phyloP scores from a whole-genome alignment of 352 stramenopile genomes.

The Blastocystis sp. region DNA sequence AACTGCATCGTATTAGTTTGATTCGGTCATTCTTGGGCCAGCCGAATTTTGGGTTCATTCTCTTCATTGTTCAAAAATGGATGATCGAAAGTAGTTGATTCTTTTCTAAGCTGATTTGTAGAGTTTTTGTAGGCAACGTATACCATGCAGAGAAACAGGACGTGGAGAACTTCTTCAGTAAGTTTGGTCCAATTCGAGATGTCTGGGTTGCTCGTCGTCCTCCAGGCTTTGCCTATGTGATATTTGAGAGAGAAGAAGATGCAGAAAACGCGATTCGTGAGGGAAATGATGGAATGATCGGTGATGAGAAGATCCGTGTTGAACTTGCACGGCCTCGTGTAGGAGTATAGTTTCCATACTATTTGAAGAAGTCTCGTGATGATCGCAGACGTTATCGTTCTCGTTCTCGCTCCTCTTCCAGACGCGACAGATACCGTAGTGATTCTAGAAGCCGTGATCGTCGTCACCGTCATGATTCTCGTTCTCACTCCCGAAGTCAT shows the following conservation, averaged over 20 bases:
- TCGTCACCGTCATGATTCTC: neutral
- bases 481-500: neutral
- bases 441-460: neutral
- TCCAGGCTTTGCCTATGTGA: conserved; percentile 71
- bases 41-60: neutral
- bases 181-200: conserved; percentile 69
- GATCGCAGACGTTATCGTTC: neutral
- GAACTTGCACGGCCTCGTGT: conserved; percentile 1
- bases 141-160: conserved; percentile 56
- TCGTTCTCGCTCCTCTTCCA: neutral
- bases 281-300: conserved; percentile 62
- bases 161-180: conserved; percentile 69
- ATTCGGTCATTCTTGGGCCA: neutral
- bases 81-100: neutral
- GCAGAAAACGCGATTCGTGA: conserved; percentile 68
- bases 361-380: neutral
- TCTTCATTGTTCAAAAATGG: neutral
- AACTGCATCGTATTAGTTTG: neutral
- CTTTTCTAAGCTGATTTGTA: neutral
- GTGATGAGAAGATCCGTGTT: conserved; percentile 32
- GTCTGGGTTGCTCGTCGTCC: conserved; percentile 71
- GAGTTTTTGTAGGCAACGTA: conserved; percentile 12
- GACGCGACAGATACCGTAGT: neutral
- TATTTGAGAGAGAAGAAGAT: conserved; percentile 69
- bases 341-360: neutral